Conservation (phyloP, 768 basidiomycete species). For the Boletus rufocinnamomeus region DNA sequence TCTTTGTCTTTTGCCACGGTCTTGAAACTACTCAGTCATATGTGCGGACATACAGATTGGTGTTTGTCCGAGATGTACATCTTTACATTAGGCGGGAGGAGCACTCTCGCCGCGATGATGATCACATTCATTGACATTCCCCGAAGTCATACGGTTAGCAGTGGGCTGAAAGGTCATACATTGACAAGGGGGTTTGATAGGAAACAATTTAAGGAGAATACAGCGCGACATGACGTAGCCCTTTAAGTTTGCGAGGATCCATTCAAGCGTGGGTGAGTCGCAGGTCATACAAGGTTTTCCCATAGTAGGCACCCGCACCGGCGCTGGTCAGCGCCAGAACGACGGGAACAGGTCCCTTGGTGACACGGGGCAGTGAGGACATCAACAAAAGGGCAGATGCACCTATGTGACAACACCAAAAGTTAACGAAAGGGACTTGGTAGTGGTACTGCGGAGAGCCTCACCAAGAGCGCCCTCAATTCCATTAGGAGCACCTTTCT, state of each 20-base stretch:
- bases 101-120: neutral
- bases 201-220: constrained; percentile 13
- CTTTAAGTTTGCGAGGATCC: neutral
- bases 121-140: constrained; percentile 8
- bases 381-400: constrained; percentile 75
- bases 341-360: constrained; percentile 74
- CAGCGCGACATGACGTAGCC: constrained; percentile 1
- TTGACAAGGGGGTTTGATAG: neutral
- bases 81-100: constrained; percentile 5
- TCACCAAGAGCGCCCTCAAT: constrained; percentile 76
- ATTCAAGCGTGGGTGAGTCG: constrained; percentile 21
- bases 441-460: constrained; percentile 21
- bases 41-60: constrained; percentile 4
- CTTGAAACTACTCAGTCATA: constrained; percentile 6
- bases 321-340: constrained; percentile 63
- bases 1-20: constrained; percentile 1
- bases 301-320: constrained; percentile 66
- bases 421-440: neutral
- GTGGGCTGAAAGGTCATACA: neutral
- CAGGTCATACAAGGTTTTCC: constrained; percentile 50
- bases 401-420: constrained; percentile 41
- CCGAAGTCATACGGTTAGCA: neutral
- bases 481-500: constrained; percentile 71
- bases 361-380: constrained; percentile 70
- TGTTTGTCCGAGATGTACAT: constrained; percentile 16